Evolutionary conservation across 371 early-diverging fungal species (phyloP).

Genomic region (Batkoa obscura): DNA sequence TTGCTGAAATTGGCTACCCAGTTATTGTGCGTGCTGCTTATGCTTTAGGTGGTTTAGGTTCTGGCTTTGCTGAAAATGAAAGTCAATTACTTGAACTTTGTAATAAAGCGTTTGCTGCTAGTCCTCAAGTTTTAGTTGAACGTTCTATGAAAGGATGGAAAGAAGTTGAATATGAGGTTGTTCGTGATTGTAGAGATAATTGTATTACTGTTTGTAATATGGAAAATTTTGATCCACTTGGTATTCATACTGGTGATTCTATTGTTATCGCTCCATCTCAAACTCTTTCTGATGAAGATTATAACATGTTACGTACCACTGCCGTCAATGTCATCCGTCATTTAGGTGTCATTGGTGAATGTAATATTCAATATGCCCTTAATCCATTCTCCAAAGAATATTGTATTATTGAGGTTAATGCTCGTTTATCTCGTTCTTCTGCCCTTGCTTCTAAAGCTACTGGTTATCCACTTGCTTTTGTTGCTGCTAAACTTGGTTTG

Average conservation of each 20-base stretch:
- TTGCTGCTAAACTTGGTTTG: conserved; percentile 85
- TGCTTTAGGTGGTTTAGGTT: conserved; percentile 88
- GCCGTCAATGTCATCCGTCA: conserved; percentile 88
- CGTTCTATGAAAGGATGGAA: conserved; percentile 95
- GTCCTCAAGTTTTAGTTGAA: conserved; percentile 82
- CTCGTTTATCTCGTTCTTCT: conserved; percentile 64
- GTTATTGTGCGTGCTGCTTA: conserved; percentile 85
- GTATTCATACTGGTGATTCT: conserved; percentile 90
- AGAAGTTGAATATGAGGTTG: conserved; percentile 95
- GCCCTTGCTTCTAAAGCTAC: conserved; percentile 91
- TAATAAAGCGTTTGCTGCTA: conserved; percentile 54
- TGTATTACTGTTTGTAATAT: conserved; percentile 96
- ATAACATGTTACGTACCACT: conserved; percentile 81
- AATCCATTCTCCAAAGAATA: conserved; percentile 74
- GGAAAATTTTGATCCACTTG: conserved; percentile 95
- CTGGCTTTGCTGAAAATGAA: conserved; percentile 75
- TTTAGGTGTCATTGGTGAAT: conserved; percentile 92
- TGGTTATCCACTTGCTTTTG: conserved; percentile 87
- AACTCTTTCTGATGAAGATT: conserved; percentile 83
- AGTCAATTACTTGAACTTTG: conserved; percentile 49
- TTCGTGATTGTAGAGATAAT: conserved; percentile 83
- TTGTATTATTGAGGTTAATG: conserved; percentile 89
- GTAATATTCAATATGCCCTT: conserved; percentile 89
- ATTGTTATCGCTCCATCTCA: conserved; percentile 92
- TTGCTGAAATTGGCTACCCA: conserved; percentile 67